Evolutionary conservation across 306 rosid species (phyloP).

Genomic region (Lathyrus aphaca): DNA sequence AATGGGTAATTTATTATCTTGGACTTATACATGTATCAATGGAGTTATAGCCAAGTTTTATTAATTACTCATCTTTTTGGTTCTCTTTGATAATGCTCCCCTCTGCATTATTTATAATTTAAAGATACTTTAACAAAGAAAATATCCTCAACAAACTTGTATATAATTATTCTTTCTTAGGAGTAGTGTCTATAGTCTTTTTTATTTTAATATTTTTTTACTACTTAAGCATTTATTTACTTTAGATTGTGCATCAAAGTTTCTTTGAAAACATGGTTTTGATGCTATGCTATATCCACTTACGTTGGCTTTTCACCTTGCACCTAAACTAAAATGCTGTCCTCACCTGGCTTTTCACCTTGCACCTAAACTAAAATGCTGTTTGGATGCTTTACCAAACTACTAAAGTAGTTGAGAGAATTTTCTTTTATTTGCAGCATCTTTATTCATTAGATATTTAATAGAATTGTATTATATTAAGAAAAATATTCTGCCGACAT

Average conservation of each 20-base stretch:
- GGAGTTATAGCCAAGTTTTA: slow-evolving; percentile 37
- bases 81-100: slow-evolving; percentile 23
- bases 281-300: neutral
- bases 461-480: neutral
- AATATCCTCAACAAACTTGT: slow-evolving; percentile 35
- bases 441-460: neutral
- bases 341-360: too few relatives aligned
- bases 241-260: slow-evolving; percentile 16
- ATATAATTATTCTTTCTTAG: slow-evolving; percentile 41
- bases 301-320: neutral
- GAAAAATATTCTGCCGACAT: neutral
- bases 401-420: neutral
- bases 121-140: slow-evolving; percentile 23
- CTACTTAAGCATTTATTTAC: neutral
- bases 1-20: slow-evolving; percentile 2
- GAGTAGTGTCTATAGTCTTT: neutral
- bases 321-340: slow-evolving; percentile 13
- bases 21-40: slow-evolving; percentile 25
- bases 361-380: slow-evolving; percentile 17
- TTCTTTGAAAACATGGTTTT: slow-evolving; percentile 6
- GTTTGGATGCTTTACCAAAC: neutral
- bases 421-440: neutral
- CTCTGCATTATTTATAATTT: slow-evolving; percentile 31
- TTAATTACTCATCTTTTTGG: neutral
- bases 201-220: neutral